These are phyloP conservation scores for Herpetomonas tarakana DNA, from an alignment of 208 protist genomes.

Conservation along the genomic window DNA sequence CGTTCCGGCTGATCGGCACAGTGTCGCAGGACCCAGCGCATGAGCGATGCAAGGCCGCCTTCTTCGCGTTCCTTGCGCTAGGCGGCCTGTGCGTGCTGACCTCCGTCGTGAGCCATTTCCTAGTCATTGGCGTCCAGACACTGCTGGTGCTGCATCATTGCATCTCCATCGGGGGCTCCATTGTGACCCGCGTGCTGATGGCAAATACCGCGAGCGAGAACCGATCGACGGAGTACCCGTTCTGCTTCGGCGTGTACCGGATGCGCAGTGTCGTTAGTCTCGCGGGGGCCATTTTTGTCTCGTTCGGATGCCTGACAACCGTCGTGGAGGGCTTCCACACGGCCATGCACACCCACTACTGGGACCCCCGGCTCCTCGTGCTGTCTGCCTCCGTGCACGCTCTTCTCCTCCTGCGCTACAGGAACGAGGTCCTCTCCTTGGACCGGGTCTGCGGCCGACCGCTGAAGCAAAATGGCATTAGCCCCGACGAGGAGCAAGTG, in stretches of 20 bases:
- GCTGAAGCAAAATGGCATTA: conserved; percentile 16
- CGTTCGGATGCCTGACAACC: conserved; percentile 54
- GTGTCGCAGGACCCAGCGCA: conserved; percentile 13
- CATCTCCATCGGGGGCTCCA: conserved; percentile 30
- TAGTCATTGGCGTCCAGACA: conserved; percentile 39
- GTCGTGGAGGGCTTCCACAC: conserved; percentile 49
- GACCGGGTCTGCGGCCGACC: conserved; percentile 52
- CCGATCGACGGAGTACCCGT: conserved; percentile 18
- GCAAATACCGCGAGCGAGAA: background rate
- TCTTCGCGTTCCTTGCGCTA: conserved; percentile 26
- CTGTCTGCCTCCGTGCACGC: conserved; percentile 26
- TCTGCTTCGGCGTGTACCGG: conserved; percentile 46
- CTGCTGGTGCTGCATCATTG: conserved; percentile 39
- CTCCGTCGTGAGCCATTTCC: conserved; percentile 27
- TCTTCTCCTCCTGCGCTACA: conserved; percentile 30
- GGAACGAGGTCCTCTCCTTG: conserved; percentile 33
- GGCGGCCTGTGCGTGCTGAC: conserved; percentile 35
- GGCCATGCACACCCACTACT: conserved; percentile 26
- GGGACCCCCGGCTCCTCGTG: conserved; percentile 21
- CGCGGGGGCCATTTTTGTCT: conserved; percentile 44
- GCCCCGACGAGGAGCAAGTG: conserved; percentile 22
- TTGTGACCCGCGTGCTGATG: conserved; percentile 25
- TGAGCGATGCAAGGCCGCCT: conserved; percentile 14
- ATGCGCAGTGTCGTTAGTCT: conserved; percentile 51
- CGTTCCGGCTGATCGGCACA: conserved; percentile 15